Evolutionary conservation across 192 early-diverging fungal genomes (phyloP).

Genomic region (Lobosporangium transversale): DNA sequence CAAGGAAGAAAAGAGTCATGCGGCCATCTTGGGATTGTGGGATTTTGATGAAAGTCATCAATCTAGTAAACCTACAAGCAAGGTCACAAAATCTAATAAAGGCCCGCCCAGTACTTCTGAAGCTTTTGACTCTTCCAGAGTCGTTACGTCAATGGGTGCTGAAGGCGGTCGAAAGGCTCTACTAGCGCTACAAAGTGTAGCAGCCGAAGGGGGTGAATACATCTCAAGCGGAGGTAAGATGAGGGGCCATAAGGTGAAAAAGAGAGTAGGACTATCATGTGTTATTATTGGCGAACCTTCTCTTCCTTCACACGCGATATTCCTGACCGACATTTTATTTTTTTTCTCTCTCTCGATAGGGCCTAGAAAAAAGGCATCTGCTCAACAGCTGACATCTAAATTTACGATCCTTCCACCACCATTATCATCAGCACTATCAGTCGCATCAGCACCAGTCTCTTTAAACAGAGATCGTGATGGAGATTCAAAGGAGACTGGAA

Average conservation of each 20-base stretch:
- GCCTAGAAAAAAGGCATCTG: conserved; percentile 40
- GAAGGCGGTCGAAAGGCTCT: conserved; percentile 47
- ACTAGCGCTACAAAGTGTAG: conserved; percentile 44
- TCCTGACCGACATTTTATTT: conserved; percentile 1
- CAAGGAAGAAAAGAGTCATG: conserved; percentile 51
- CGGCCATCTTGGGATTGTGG: conserved; percentile 47
- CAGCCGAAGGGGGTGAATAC: conserved; percentile 33
- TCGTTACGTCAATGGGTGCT: conserved; percentile 46
- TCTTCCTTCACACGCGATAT: background rate
- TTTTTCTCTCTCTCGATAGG: background rate
- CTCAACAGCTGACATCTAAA: conserved; percentile 45
- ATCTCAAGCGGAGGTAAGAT: conserved; percentile 37
- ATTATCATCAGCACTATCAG: conserved; percentile 21
- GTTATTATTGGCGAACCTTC: background rate
- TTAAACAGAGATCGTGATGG: conserved; percentile 23
- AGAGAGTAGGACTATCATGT: background rate
- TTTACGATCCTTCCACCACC: conserved; percentile 46
- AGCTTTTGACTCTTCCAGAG: conserved; percentile 45
- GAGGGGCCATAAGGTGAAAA: background rate
- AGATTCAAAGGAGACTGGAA: conserved; percentile 15
- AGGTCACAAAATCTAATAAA: conserved; percentile 34
- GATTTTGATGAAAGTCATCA: conserved; percentile 34
- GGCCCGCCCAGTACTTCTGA: conserved; percentile 49
- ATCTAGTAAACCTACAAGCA: conserved; percentile 14
- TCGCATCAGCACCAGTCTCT: conserved; percentile 45